These are phyloP conservation scores for Fraxinus xanthoxyloides DNA, from an alignment of 305 asterid genomes.

Conservation along the genomic window DNA sequence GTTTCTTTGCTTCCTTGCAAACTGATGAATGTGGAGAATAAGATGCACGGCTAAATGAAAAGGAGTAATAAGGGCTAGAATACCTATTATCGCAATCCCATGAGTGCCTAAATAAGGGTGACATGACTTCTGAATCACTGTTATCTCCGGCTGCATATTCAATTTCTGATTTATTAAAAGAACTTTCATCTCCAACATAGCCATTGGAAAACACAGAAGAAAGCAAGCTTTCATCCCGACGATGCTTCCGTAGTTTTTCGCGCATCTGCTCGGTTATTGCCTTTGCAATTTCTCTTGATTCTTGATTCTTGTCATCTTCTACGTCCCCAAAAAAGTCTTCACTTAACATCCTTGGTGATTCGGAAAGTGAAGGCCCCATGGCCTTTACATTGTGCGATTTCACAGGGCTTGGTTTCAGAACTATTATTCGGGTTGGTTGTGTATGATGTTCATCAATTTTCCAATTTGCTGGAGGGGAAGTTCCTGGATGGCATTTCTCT, in stretches of 20 bases:
- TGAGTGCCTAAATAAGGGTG: slow-evolving; percentile 81
- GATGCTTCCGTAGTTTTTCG: slow-evolving; percentile 41
- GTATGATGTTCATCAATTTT: slow-evolving; percentile 27
- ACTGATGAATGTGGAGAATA: slow-evolving; percentile 81
- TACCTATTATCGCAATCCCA: slow-evolving; percentile 82
- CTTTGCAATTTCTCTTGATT: slow-evolving; percentile 46
- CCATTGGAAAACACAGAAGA: slow-evolving; percentile 84
- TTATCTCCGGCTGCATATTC: slow-evolving; percentile 65
- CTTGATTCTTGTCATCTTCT: slow-evolving; percentile 36
- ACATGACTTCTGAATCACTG: slow-evolving; percentile 76
- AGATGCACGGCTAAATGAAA: slow-evolving; percentile 81
- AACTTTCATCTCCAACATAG: slow-evolving; percentile 82
- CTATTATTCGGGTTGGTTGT: slow-evolving; percentile 51
- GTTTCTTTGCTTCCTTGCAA: slow-evolving; percentile 91
- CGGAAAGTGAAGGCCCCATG: slow-evolving; percentile 26
- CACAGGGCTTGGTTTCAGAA: slow-evolving; percentile 44
- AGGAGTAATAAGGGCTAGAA: slow-evolving; percentile 74
- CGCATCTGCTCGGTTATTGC: slow-evolving; percentile 47
- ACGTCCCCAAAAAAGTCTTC: slow-evolving; percentile 24
- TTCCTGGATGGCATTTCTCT: slow-evolving; percentile 23
- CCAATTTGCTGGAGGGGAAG: slow-evolving; percentile 32
- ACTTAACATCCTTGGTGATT: slow-evolving; percentile 29
- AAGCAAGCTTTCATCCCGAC: slow-evolving; percentile 62
- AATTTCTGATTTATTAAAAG: slow-evolving; percentile 64
- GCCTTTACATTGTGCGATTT: slow-evolving; percentile 28